Evolutionary conservation across 257 asterid species (phyloP).

Genomic region (Cruciata laevipes): DNA sequence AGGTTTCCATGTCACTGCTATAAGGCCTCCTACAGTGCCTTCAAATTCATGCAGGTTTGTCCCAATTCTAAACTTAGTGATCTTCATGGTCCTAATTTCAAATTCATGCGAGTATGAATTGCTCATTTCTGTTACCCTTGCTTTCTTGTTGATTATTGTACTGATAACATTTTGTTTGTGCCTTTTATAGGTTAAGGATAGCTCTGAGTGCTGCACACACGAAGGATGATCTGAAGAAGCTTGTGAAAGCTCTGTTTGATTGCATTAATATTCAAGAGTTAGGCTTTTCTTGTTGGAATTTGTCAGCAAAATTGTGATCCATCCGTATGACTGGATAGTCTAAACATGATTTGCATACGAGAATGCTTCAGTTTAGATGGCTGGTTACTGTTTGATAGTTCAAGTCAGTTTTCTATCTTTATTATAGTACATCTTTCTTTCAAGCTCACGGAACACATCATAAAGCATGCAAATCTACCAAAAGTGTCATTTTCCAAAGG

Average conservation of each 20-base stretch:
- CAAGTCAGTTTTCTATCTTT: neutral
- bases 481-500: too few relatives aligned
- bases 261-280: constrained; percentile 56
- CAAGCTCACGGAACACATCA: neutral
- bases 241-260: constrained; percentile 54
- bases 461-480: neutral
- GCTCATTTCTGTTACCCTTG: neutral
- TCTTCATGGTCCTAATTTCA: constrained; percentile 29
- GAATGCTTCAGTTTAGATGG: neutral
- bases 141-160: neutral
- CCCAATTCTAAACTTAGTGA: constrained; percentile 31
- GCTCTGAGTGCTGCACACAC: constrained; percentile 85
- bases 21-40: constrained; percentile 96
- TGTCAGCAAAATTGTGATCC: constrained; percentile 39
- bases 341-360: neutral
- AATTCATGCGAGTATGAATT: too few relatives aligned
- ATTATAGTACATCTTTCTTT: neutral
- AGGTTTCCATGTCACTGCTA: constrained; percentile 85
- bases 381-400: neutral
- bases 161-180: neutral
- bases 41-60: constrained; percentile 95
- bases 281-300: constrained; percentile 22
- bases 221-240: constrained; percentile 61
- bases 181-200: constrained; percentile 56
- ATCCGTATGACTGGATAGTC: neutral